Evolutionary conservation across 2,329 filamentous ascomycete species (phyloP).

Genomic region (Aspergillus oerlinghausenensis): DNA sequence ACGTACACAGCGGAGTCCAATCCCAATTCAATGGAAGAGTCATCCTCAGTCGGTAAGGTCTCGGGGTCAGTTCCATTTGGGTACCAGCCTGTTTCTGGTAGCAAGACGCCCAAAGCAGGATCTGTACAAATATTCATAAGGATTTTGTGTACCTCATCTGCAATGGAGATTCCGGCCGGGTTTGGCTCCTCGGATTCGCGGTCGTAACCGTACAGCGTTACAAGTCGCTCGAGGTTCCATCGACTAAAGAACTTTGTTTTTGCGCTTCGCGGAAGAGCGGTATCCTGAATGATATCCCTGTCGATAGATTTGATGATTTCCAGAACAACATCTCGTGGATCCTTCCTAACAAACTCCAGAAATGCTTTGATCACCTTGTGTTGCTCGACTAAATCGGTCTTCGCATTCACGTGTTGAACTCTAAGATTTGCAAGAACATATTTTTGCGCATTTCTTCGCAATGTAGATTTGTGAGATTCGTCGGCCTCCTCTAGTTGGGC

Average conservation of each 20-base stretch:
- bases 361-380: slow-evolving; percentile 63
- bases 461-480: slow-evolving; percentile 66
- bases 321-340: slow-evolving; percentile 68
- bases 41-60: slow-evolving; percentile 42
- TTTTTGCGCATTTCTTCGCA: slow-evolving; percentile 76
- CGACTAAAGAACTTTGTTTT: slow-evolving; percentile 76
- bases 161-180: slow-evolving; percentile 50
- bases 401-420: slow-evolving; percentile 70
- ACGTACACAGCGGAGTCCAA: slow-evolving; percentile 68
- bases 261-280: slow-evolving; percentile 63
- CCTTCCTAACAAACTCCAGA: slow-evolving; percentile 71
- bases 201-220: slow-evolving; percentile 62
- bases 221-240: slow-evolving; percentile 66
- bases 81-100: slow-evolving; percentile 79
- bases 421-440: slow-evolving; percentile 77
- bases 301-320: slow-evolving; percentile 71
- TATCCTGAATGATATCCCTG: slow-evolving; percentile 68
- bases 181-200: slow-evolving; percentile 43
- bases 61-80: slow-evolving; percentile 64
- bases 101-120: slow-evolving; percentile 66
- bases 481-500: slow-evolving; percentile 53
- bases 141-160: slow-evolving; percentile 69
- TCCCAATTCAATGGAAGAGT: slow-evolving; percentile 56
- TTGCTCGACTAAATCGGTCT: slow-evolving; percentile 77
- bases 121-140: slow-evolving; percentile 71